These are phyloP conservation scores for Naganishia antarctica DNA, from an alignment of 768 basidiomycete species.

Conservation along the genomic window DNA sequence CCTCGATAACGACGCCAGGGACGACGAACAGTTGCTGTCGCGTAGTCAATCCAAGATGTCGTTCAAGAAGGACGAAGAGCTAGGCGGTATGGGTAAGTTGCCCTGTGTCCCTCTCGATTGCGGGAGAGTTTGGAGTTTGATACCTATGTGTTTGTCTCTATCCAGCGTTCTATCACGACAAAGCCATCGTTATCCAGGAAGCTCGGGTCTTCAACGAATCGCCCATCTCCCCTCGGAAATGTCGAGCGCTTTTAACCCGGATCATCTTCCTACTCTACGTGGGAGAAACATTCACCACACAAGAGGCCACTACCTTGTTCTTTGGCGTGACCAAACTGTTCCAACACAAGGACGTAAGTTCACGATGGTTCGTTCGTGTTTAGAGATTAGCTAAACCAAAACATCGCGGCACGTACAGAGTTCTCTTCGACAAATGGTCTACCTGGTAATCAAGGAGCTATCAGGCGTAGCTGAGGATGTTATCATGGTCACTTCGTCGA, in stretches of 20 bases:
- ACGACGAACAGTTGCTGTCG: background rate
- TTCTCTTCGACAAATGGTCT: conserved; percentile 93
- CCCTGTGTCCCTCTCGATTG: conserved; percentile 18
- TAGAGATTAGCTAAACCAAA: background rate
- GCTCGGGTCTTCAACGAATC: conserved; percentile 99
- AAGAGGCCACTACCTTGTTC: conserved; percentile 96
- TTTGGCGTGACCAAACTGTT: conserved; percentile 98
- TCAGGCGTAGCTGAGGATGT: conserved; percentile 95
- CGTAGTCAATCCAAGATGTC: conserved; percentile 51
- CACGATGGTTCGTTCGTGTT: no score
- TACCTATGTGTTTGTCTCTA: background rate
- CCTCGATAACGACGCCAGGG: background rate
- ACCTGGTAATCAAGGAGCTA: conserved; percentile 96
- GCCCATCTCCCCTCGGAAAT: conserved; percentile 95
- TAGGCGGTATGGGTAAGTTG: conserved; percentile 71
- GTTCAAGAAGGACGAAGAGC: conserved; percentile 96
- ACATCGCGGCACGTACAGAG: background rate
- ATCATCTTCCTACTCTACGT: conserved; percentile 95
- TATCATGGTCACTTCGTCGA: conserved; percentile 98
- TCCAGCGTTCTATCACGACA: conserved; percentile 59
- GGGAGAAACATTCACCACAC: conserved; percentile 87
- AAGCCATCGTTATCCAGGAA: conserved; percentile 96
- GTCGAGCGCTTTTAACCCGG: conserved; percentile 88
- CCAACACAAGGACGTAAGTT: conserved; percentile 97
- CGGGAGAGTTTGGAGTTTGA: background rate